phyloP scores from a whole-genome alignment of 1,139 yeast genomes.

The Saccharomyces hybrid region DNA sequence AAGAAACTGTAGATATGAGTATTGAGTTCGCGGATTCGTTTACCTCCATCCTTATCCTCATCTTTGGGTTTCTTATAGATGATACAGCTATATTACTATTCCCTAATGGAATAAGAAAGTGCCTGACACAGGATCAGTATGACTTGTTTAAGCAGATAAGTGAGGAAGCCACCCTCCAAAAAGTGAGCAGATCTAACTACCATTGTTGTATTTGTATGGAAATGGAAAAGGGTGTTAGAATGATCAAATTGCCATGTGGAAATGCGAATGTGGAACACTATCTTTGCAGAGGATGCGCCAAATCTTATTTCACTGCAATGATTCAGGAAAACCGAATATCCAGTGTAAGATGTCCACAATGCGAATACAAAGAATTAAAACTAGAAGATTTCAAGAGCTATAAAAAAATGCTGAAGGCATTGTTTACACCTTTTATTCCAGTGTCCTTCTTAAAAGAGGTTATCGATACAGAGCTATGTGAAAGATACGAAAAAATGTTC shows the following conservation, averaged over 20 bases:
- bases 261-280: constrained; percentile 33
- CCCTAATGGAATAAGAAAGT: constrained; percentile 12
- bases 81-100: constrained; percentile 26
- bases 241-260: constrained; percentile 37
- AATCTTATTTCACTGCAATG: constrained; percentile 39
- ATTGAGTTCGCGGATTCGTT: constrained; percentile 32
- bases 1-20: constrained; percentile 35
- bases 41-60: constrained; percentile 35
- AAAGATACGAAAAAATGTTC: constrained; percentile 38
- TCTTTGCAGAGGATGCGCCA: constrained; percentile 47
- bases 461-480: constrained; percentile 31
- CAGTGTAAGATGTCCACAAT: constrained; percentile 55
- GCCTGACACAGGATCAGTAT: constrained; percentile 16
- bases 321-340: constrained; percentile 47
- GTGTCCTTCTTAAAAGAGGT: constrained; percentile 32
- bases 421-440: constrained; percentile 39
- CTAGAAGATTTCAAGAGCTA: constrained; percentile 22
- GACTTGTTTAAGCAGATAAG: constrained; percentile 19
- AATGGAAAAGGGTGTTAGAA: constrained; percentile 41
- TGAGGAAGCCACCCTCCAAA: constrained; percentile 22
- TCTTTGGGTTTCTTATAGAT: constrained; percentile 41
- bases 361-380: constrained; percentile 34
- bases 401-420: constrained; percentile 28
- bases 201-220: constrained; percentile 56
- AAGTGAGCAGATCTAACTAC: constrained; percentile 39